phyloP scores from a whole-genome alignment of 2,329 filamentous ascomycete species.

The Paracamarosporium sp. region DNA sequence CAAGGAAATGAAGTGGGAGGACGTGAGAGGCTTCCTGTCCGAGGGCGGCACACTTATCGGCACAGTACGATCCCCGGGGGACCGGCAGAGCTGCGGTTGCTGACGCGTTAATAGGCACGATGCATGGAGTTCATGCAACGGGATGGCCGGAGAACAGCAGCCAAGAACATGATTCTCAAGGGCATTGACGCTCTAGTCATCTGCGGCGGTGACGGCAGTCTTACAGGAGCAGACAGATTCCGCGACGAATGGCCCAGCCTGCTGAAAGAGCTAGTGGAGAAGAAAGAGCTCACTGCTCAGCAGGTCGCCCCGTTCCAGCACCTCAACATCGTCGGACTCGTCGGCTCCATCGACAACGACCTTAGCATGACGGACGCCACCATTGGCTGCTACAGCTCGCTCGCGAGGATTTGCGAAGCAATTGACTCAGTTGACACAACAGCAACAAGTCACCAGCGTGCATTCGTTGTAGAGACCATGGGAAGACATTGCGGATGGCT shows the following conservation, averaged over 20 bases:
- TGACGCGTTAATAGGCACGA: slow-evolving; percentile 60
- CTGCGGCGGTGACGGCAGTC: slow-evolving; percentile 87
- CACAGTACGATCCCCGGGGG: slow-evolving; percentile 54
- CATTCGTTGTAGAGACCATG: slow-evolving; percentile 97
- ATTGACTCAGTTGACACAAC: slow-evolving; percentile 98
- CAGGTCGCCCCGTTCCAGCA: slow-evolving; percentile 80
- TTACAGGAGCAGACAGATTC: slow-evolving; percentile 95
- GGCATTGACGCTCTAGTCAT: slow-evolving; percentile 97
- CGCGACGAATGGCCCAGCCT: slow-evolving; percentile 90
- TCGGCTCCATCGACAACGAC: slow-evolving; percentile 98
- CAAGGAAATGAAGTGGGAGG: slow-evolving; percentile 85
- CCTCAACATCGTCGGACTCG: slow-evolving; percentile 94
- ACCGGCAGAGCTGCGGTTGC: not conserved
- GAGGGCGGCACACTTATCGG: slow-evolving; percentile 96
- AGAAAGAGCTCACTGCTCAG: slow-evolving; percentile 71
- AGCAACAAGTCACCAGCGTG: slow-evolving; percentile 89
- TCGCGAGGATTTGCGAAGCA: slow-evolving; percentile 91
- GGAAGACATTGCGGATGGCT: slow-evolving; percentile 97
- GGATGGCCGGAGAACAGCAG: slow-evolving; percentile 79
- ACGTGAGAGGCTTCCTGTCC: slow-evolving; percentile 91
- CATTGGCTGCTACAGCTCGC: slow-evolving; percentile 93
- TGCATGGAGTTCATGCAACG: slow-evolving; percentile 94
- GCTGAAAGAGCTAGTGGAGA: slow-evolving; percentile 81
- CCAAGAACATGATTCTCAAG: slow-evolving; percentile 91
- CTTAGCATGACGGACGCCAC: slow-evolving; percentile 97